Evolutionary conservation across 768 basidiomycete genomes (phyloP), one percentile per base, ranked within the genome.

Genomic region (Melanogaster broomeanus): DNA sequence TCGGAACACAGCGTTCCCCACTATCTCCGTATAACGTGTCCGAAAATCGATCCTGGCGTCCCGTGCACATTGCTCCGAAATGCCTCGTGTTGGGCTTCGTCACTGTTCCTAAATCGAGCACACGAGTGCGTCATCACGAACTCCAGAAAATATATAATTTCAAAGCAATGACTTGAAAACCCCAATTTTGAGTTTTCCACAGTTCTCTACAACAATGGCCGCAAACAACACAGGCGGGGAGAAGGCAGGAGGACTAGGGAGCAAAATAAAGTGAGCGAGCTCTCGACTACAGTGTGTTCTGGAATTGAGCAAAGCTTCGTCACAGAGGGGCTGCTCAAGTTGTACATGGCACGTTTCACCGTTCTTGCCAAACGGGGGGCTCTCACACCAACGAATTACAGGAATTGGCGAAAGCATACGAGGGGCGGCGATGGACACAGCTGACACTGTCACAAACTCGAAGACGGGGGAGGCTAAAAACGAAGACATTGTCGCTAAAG

Each of bases 341-440:
- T 24, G 56, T 72, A 7, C 75, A 77, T 25, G 74, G 77, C 60
- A 52, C 10, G 61, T 45, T 0, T n/a, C 10, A 31, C n/a, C 33
- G 4, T 38, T 22, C 33, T 22, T 50, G 37, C 41, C 34, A 15
- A 45, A n/a, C 9, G 11, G 42, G 9, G 30, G 25, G 10, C 28
- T 25, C 44, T 27, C 50, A 63, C 16, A 59, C 35, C 2, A n/a
- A 40, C 25, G 47, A 16, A 39, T 21, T 12, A 48, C 51, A 76
- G 79, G 79, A 3, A 25, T 74, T 1, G 76, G 77, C 7, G 79
- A 81, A 33, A 72, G 65, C 38, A 49, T 80, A 6, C 72, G 77
- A 22, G 80, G 80, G 7, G 70, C 76, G 0, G 51, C 70, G 9
- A 58, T 79, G 41, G 72, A 73, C 11, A 70, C 72, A 3, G 53